A percentile compares a stretch with the other conserved stretches of the same genome.
These are phyloP conservation scores for Silybum marianum DNA, from an alignment of 129 eudicot genomes.

Conservation along the genomic window DNA sequence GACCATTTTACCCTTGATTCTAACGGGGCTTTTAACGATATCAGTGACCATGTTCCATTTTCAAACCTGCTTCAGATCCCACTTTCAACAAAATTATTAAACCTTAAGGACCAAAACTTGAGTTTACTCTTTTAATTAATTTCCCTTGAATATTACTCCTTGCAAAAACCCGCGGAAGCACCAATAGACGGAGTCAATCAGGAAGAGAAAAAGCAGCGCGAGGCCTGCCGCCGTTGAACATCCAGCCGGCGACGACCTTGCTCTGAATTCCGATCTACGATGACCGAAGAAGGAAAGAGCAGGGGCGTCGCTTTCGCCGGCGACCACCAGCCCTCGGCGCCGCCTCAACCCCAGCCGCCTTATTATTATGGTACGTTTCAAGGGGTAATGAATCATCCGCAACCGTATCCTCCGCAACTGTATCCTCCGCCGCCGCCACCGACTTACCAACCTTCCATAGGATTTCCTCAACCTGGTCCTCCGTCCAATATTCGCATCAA, in stretches of 20 bases:
- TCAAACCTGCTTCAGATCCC: too few relatives aligned
- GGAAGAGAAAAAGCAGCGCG: neutral
- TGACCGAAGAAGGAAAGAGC: slow-evolving; percentile 49
- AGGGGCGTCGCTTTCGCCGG: slow-evolving; percentile 34
- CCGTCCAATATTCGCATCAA: slow-evolving; percentile 38
- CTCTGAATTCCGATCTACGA: slow-evolving; percentile 16
- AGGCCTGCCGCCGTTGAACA: neutral
- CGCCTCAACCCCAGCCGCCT: slow-evolving; percentile 47
- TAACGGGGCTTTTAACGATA: too few relatives aligned
- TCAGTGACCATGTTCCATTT: too few relatives aligned
- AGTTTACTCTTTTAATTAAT: too few relatives aligned
- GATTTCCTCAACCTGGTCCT: slow-evolving; percentile 72
- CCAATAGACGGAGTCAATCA: neutral
- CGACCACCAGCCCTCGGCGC: slow-evolving; percentile 39
- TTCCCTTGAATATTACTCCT: neutral
- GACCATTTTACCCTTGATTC: too few relatives aligned
- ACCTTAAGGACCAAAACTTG: too few relatives aligned
- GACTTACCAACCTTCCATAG: slow-evolving; percentile 50
- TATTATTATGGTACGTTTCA: slow-evolving; percentile 82
- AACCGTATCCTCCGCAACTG: slow-evolving; percentile 48
- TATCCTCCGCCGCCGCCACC: slow-evolving; percentile 63
- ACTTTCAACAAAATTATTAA: too few relatives aligned
- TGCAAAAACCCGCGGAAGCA: slow-evolving; percentile 9
- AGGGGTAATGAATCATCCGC: slow-evolving; percentile 65
- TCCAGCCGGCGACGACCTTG: slow-evolving; percentile 27